Evolutionary conservation across 2,329 filamentous ascomycete species (phyloP).

Genomic region (Leptographium procerum): DNA sequence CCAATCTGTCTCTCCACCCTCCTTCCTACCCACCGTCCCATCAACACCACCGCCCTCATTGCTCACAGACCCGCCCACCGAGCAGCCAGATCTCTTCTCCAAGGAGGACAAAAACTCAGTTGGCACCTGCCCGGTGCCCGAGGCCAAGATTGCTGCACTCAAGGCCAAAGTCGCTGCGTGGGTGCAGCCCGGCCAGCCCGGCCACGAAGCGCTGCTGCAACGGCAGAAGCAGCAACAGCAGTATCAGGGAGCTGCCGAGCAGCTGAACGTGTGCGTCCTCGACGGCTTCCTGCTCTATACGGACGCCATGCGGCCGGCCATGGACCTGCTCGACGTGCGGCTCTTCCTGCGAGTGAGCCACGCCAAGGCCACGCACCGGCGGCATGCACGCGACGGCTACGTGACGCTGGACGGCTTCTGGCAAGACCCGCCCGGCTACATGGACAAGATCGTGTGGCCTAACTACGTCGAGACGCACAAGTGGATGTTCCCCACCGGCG

Average conservation of each 20-base stretch:
- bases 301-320: slow-evolving; percentile 37
- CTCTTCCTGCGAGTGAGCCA: slow-evolving; percentile 67
- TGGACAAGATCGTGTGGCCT: slow-evolving; percentile 91
- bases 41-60: background rate
- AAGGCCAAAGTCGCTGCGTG: slow-evolving; percentile 36
- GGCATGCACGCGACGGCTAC: slow-evolving; percentile 62
- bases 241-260: background rate
- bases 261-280: slow-evolving; percentile 54
- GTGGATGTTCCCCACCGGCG: slow-evolving; percentile 62
- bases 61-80: slow-evolving; percentile 4
- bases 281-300: slow-evolving; percentile 85
- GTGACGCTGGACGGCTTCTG: slow-evolving; percentile 85
- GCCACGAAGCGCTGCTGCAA: slow-evolving; percentile 18
- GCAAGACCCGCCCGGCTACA: slow-evolving; percentile 87
- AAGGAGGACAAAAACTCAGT: slow-evolving; percentile 54
- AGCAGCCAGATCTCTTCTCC: slow-evolving; percentile 37
- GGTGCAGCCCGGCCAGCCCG: slow-evolving; percentile 31
- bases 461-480: slow-evolving; percentile 75
- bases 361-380: slow-evolving; percentile 48
- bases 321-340: slow-evolving; percentile 57
- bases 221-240: too few species aligned
- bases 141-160: slow-evolving; percentile 32
- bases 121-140: slow-evolving; percentile 40
- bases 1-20: background rate
- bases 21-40: background rate